Percentiles rank a stretch among this genome's conserved stretches.
Evolutionary conservation across 2,329 filamentous ascomycete genomes (phyloP).

Genomic region (Hirsutella thompsonii): DNA sequence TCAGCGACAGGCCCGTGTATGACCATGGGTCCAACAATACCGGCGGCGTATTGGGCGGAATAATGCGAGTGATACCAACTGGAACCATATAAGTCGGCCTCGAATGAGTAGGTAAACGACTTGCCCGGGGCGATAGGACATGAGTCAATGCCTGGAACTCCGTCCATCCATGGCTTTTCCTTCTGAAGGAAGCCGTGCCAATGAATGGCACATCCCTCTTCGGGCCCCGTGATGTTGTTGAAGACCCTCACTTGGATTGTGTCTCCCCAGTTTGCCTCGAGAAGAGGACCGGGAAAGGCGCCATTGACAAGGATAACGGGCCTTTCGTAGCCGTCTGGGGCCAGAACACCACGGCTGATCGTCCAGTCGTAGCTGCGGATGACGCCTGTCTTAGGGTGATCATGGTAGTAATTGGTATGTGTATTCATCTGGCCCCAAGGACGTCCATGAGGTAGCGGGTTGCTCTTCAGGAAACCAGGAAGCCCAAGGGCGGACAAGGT

Average conservation of each 20-base stretch:
- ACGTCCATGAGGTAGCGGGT: too few species aligned
- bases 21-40: conserved; percentile 47
- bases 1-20: conserved; percentile 37
- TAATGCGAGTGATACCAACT: conserved; percentile 51
- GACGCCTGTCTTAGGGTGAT: conserved; percentile 37
- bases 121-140: conserved; percentile 54
- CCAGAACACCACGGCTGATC: conserved; percentile 33
- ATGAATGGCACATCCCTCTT: conserved; percentile 36
- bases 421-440: too few species aligned
- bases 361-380: conserved; percentile 42
- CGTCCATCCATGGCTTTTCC: conserved; percentile 37
- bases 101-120: conserved; percentile 38
- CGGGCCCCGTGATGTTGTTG: conserved; percentile 47
- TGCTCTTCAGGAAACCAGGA: too few species aligned
- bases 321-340: conserved; percentile 43
- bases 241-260: conserved; percentile 51
- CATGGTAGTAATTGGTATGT: conserved; percentile 35
- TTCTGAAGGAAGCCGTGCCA: conserved; percentile 42
- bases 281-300: conserved; percentile 52
- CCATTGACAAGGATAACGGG: conserved; percentile 49
- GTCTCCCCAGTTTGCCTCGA: conserved; percentile 53
- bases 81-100: conserved; percentile 39
- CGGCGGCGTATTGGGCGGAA: conserved; percentile 44
- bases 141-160: conserved; percentile 39
- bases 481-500: too few species aligned